Evolutionary conservation across 202 grass and related monocot genomes (phyloP).

Genomic region (Elaeis oleifera): DNA sequence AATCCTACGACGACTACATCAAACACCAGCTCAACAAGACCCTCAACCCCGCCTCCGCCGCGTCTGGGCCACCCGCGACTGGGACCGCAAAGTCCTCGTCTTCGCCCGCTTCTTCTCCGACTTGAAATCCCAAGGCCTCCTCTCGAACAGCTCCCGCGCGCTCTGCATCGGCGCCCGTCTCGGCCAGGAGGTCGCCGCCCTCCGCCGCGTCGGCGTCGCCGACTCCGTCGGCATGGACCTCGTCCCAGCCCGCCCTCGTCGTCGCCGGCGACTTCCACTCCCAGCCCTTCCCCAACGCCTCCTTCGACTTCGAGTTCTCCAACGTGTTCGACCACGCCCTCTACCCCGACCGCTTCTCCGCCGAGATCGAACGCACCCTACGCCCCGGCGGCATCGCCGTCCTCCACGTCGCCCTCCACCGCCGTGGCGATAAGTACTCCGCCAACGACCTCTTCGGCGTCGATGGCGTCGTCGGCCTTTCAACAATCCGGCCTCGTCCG

Average conservation of each 20-base stretch:
- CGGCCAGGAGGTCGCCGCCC: slow-evolving; percentile 76
- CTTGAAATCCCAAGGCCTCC: slow-evolving; percentile 28
- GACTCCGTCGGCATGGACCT: slow-evolving; percentile 71
- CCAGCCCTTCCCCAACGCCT: slow-evolving; percentile 47
- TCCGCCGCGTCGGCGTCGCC: slow-evolving; percentile 49
- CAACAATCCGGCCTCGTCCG: slow-evolving; percentile 43
- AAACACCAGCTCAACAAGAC: slow-evolving; percentile 94
- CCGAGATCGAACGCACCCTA: slow-evolving; percentile 73
- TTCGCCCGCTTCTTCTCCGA: slow-evolving; percentile 49
- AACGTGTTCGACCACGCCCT: slow-evolving; percentile 94
- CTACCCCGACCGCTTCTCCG: slow-evolving; percentile 60
- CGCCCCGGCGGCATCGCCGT: slow-evolving; percentile 53
- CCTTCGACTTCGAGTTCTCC: slow-evolving; percentile 99
- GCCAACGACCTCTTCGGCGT: slow-evolving; percentile 75
- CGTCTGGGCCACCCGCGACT: slow-evolving; percentile 87
- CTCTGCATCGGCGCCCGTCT: slow-evolving; percentile 82
- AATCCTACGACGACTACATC: slow-evolving; percentile 85
- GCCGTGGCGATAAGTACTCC: slow-evolving; percentile 77
- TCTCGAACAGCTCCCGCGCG: slow-evolving; percentile 53
- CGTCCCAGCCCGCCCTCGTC: slow-evolving; percentile 70
- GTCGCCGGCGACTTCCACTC: slow-evolving; percentile 61
- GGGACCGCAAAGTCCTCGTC: slow-evolving; percentile 62
- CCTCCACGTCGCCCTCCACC: slow-evolving; percentile 63
- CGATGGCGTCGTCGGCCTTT: slow-evolving; percentile 39
- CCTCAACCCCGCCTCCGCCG: slow-evolving; percentile 64